Conservation (phyloP, 2,329 filamentous ascomycete species). For the Metarhizium brunneum region DNA sequence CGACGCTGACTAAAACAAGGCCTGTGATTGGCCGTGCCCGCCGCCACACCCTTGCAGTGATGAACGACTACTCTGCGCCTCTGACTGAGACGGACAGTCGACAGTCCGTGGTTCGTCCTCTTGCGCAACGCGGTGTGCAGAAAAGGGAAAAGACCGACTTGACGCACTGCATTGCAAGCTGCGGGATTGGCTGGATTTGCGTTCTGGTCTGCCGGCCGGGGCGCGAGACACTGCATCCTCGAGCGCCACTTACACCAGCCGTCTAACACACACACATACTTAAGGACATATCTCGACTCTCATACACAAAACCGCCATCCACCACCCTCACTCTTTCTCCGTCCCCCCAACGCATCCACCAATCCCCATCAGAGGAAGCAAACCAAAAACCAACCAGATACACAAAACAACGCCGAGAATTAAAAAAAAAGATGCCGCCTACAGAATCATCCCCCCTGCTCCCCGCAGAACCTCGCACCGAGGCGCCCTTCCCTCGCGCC, state of each 20-base stretch:
- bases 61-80: too few species aligned
- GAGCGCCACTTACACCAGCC: too few species aligned
- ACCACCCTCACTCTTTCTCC: too few species aligned
- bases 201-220: neutral
- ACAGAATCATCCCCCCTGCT: slow-evolving; percentile 25
- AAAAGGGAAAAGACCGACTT: too few species aligned
- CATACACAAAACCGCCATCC: too few species aligned
- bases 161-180: slow-evolving; percentile 4
- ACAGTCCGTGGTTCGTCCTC: too few species aligned
- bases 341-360: neutral
- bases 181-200: slow-evolving; percentile 6
- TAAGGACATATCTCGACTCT: too few species aligned
- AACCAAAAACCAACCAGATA: neutral
- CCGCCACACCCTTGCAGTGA: too few species aligned
- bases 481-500: slow-evolving; percentile 12
- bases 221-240: neutral
- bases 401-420: neutral
- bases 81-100: too few species aligned
- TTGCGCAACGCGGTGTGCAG: too few species aligned
- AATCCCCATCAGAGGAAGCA: neutral
- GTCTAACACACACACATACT: too few species aligned
- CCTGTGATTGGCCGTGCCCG: slow-evolving; percentile 17
- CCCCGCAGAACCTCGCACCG: slow-evolving; percentile 19
- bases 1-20: slow-evolving; percentile 23
- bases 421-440: neutral